Percentiles rank a stretch among this genome's conserved stretches.
Conservation (phyloP, 371 early-diverging fungal species). For the Syncephalastrum racemosum region DNA sequence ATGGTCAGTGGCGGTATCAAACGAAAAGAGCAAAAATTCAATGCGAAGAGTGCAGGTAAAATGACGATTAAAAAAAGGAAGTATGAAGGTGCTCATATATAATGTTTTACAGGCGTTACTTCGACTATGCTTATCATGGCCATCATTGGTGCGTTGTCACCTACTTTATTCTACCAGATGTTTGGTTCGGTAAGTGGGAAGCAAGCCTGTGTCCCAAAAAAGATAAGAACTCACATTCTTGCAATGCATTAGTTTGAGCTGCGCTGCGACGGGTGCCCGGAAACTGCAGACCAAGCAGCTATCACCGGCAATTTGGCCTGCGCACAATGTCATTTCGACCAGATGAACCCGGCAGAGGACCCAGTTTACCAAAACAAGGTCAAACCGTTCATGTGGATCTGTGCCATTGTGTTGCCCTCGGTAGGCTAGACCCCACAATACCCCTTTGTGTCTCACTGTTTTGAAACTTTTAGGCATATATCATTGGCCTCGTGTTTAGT, state of each 20-base stretch:
- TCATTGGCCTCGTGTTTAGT: conserved; percentile 92
- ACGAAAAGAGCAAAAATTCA: conserved; percentile 90
- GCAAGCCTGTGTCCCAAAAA: neutral
- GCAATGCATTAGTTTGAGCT: conserved; percentile 51
- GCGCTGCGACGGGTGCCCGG: conserved; percentile 56
- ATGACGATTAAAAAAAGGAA: neutral
- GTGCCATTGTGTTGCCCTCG: conserved; percentile 81
- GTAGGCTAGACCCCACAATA: conserved; percentile 25
- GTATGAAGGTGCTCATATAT: neutral
- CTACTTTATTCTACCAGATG: conserved; percentile 91
- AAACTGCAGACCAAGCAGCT: conserved; percentile 7
- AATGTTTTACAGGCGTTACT: conserved; percentile 72
- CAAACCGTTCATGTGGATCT: conserved; percentile 86
- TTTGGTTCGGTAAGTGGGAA: conserved; percentile 69
- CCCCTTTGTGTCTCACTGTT: too few relatives aligned
- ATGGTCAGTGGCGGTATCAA: conserved; percentile 93
- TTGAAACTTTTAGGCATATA: conserved; percentile 61
- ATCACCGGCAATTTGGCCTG: conserved; percentile 43
- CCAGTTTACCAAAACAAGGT: conserved; percentile 81
- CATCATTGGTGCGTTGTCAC: conserved; percentile 90
- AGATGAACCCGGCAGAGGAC: conserved; percentile 74
- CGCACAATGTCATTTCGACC: conserved; percentile 63
- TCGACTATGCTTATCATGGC: conserved; percentile 94
- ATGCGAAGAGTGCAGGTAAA: conserved; percentile 87
- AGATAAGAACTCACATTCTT: neutral